phyloP scores from a whole-genome alignment of 805 yeast species.

The Candida nanaspora region DNA sequence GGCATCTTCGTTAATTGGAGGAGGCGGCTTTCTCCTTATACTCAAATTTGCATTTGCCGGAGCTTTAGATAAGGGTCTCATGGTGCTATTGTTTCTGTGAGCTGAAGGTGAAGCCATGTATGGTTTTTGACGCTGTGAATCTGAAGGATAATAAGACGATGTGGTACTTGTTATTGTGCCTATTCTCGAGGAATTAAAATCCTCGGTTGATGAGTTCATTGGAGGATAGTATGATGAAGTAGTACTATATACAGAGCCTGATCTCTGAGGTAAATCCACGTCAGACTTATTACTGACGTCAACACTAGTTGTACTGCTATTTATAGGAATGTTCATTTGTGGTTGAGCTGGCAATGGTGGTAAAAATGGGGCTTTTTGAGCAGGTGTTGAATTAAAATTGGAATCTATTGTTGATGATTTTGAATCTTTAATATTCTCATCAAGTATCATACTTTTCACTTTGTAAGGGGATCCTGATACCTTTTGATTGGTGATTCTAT shows the following conservation, averaged over 20 bases:
- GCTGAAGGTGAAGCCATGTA: neutral
- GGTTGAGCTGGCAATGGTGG: too few relatives aligned
- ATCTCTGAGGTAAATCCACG: neutral
- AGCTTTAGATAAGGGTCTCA: conserved; percentile 10
- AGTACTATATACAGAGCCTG: neutral
- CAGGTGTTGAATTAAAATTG: too few relatives aligned
- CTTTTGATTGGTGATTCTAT: too few relatives aligned
- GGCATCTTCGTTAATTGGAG: neutral
- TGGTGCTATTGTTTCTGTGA: neutral
- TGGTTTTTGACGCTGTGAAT: neutral
- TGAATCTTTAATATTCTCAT: conserved; percentile 8
- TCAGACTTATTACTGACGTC: neutral
- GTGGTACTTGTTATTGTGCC: conserved; percentile 8
- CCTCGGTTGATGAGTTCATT: neutral
- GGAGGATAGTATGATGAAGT: conserved; percentile 2
- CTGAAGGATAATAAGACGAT: conserved; percentile 8
- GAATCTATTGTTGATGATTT: too few relatives aligned
- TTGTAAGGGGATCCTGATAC: too few relatives aligned
- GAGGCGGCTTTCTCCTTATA: conserved; percentile 14
- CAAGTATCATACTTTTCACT: conserved; percentile 11
- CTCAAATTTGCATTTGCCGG: conserved; percentile 6
- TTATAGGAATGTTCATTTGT: too few relatives aligned
- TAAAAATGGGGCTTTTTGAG: neutral
- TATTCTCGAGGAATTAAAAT: neutral
- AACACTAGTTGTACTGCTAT: too few relatives aligned